Percentiles rank a stretch among this genome's conserved stretches.
These are phyloP conservation scores for Apiospora pterosperma DNA, from an alignment of 2,329 filamentous ascomycete genomes.

Conservation along the genomic window DNA sequence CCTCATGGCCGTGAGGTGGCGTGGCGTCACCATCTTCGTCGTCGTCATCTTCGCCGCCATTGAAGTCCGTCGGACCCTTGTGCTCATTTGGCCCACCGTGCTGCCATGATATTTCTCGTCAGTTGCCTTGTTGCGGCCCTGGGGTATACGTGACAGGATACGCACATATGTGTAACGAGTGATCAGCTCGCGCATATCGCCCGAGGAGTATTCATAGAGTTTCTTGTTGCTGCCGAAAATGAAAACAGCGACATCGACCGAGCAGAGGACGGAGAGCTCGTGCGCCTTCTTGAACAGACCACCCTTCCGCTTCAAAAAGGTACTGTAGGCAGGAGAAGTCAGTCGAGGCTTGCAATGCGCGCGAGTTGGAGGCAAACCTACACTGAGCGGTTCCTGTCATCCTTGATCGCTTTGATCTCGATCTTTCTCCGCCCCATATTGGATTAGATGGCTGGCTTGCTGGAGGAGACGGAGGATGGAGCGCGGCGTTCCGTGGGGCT, in stretches of 20 bases:
- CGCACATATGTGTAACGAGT: slow-evolving; percentile 86
- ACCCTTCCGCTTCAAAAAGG: slow-evolving; percentile 97
- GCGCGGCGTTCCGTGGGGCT: slow-evolving; percentile 4
- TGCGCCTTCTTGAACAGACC: slow-evolving; percentile 99
- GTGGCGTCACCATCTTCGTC: slow-evolving; percentile 74
- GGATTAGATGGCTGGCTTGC: slow-evolving; percentile 13
- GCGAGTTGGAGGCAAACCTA: slow-evolving; percentile 48
- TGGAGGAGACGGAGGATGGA: neutral
- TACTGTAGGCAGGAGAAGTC: slow-evolving; percentile 50
- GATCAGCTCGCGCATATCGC: slow-evolving; percentile 88
- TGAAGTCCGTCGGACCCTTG: slow-evolving; percentile 91
- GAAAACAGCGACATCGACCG: slow-evolving; percentile 96
- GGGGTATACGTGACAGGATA: slow-evolving; percentile 18
- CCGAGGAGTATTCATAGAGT: slow-evolving; percentile 94
- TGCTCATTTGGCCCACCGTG: slow-evolving; percentile 93
- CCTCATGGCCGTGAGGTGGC: slow-evolving; percentile 63
- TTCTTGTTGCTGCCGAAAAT: slow-evolving; percentile 99
- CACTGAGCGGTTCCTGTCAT: slow-evolving; percentile 97
- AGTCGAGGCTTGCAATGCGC: slow-evolving; percentile 7
- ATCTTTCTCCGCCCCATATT: slow-evolving; percentile 98
- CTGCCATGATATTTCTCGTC: slow-evolving; percentile 41
- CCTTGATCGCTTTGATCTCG: slow-evolving; percentile 99
- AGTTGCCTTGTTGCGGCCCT: neutral
- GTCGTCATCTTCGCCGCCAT: slow-evolving; percentile 82
- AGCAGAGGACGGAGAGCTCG: slow-evolving; percentile 95